phyloP scores from a whole-genome alignment of 257 asterid genomes.

The Petunia secreta region DNA sequence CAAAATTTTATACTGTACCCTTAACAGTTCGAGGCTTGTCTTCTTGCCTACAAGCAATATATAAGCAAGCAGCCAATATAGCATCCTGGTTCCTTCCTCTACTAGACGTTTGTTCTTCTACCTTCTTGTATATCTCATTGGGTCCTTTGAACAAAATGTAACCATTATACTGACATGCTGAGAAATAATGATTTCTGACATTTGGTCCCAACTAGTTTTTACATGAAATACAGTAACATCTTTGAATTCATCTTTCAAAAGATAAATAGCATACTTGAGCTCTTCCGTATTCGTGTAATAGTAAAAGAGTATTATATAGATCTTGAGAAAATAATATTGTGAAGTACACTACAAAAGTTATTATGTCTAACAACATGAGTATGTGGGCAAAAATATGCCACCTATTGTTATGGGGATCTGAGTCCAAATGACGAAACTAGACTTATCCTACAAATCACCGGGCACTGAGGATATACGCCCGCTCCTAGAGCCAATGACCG shows the following conservation, averaged over 20 bases:
- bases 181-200: neutral
- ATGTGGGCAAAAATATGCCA: neutral
- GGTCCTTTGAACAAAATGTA: slow-evolving; percentile 53
- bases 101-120: slow-evolving; percentile 76
- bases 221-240: neutral
- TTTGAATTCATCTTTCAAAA: slow-evolving; percentile 19
- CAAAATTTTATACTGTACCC: slow-evolving; percentile 44
- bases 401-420: too few relatives aligned
- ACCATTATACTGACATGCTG: slow-evolving; percentile 24
- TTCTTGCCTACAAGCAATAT: slow-evolving; percentile 78
- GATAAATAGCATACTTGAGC: neutral
- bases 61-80: slow-evolving; percentile 74
- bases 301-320: neutral
- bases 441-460: too few relatives aligned
- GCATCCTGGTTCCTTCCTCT: slow-evolving; percentile 83
- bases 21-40: slow-evolving; percentile 84
- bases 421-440: too few relatives aligned
- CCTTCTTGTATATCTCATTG: slow-evolving; percentile 76
- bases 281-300: neutral
- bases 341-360: neutral
- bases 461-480: too few relatives aligned
- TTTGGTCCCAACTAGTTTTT: neutral
- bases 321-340: neutral
- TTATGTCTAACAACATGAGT: neutral
- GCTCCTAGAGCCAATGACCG: too few relatives aligned